Evolutionary conservation across 1,284 basidiomycete species (phyloP).

Genomic region (Microbotryum lychnidis-dioicae): DNA sequence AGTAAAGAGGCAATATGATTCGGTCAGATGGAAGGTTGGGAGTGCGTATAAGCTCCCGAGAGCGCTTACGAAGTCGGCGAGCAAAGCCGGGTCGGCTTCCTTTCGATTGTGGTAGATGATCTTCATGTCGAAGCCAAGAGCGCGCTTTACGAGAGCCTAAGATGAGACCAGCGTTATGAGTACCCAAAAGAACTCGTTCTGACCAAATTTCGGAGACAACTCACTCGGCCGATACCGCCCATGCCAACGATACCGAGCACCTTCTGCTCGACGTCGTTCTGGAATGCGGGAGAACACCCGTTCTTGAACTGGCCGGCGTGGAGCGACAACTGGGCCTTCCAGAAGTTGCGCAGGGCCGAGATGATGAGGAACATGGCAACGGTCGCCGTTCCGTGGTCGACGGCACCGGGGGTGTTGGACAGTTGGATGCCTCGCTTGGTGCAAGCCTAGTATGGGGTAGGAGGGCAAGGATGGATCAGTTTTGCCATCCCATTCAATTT

Average conservation of each 20-base stretch:
- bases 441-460: background rate
- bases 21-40: background rate
- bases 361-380: conserved; percentile 75
- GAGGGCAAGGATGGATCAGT: background rate
- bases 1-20: background rate
- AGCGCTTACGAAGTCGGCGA: conserved; percentile 5
- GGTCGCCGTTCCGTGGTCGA: conserved; percentile 84
- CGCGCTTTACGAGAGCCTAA: conserved; percentile 45
- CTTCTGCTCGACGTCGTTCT: conserved; percentile 63
- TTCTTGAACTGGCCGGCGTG: conserved; percentile 50
- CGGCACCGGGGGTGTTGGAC: conserved; percentile 84
- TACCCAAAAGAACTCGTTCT: background rate
- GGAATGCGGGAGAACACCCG: conserved; percentile 45
- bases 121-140: conserved; percentile 64
- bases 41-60: background rate
- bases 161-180: conserved; percentile 44
- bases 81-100: background rate
- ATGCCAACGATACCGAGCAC: conserved; percentile 79
- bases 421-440: conserved; percentile 52
- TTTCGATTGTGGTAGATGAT: conserved; percentile 65
- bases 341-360: conserved; percentile 68
- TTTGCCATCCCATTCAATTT: background rate
- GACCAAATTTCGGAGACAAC: background rate
- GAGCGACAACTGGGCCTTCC: conserved; percentile 50
- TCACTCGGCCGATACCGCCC: conserved; percentile 64